These are phyloP conservation scores for Buddleja alternifolia DNA, from an alignment of 257 asterid genomes.

Conservation along the genomic window DNA sequence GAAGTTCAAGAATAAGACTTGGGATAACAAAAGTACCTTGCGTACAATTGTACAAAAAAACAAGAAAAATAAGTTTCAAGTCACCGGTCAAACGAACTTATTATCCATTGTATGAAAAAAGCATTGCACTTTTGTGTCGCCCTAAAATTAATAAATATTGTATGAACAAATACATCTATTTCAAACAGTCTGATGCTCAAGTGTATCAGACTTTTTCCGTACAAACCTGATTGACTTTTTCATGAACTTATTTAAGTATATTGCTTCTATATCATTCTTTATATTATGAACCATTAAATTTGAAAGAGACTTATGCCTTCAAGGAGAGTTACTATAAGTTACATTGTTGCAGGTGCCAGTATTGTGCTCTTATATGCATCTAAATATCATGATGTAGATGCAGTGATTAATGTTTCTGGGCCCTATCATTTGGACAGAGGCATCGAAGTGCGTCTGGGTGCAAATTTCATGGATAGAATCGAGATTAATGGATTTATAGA, in stretches of 20 bases:
- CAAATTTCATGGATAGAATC: conserved; percentile 37
- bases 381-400: conserved; percentile 45
- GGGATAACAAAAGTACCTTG: no score
- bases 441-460: conserved; percentile 43
- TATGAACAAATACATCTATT: no score
- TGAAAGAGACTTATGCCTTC: neutral
- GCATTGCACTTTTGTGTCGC: no score
- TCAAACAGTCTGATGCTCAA: no score
- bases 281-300: neutral
- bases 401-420: conserved; percentile 51
- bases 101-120: no score
- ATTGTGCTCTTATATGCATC: conserved; percentile 56
- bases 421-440: conserved; percentile 54
- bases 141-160: no score
- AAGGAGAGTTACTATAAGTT: neutral
- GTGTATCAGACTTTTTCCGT: no score
- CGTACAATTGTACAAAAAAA: neutral
- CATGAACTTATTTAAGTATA: no score
- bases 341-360: conserved; percentile 47
- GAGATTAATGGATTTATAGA: conserved; percentile 42
- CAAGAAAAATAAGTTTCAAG: neutral
- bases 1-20: no score
- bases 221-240: no score
- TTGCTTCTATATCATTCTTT: neutral
- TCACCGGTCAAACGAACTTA: neutral